phyloP scores from a whole-genome alignment of 73 alveolate species.

The Paramecium sonneborni region DNA sequence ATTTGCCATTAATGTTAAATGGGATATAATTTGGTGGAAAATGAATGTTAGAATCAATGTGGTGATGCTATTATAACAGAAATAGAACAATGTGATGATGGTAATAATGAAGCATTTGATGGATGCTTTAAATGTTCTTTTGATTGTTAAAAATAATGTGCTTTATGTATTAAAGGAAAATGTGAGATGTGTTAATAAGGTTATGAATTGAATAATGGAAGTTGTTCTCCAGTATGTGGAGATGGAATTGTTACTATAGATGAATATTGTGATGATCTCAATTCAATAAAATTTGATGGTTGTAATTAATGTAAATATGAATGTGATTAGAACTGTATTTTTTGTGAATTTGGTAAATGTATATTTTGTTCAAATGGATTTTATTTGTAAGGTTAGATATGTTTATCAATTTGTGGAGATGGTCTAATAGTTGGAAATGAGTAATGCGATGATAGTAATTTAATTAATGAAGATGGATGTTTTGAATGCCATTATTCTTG shows the following conservation, averaged over 20 bases:
- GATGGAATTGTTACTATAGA: slow-evolving; percentile 69
- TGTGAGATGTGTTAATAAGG: slow-evolving; percentile 20
- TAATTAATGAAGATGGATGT: slow-evolving; percentile 58
- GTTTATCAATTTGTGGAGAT: slow-evolving; percentile 53
- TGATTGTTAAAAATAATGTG: background rate
- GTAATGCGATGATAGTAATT: slow-evolving; percentile 54
- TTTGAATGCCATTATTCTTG: background rate
- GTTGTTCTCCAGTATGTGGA: slow-evolving; percentile 60
- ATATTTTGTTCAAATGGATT: background rate
- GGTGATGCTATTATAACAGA: background rate
- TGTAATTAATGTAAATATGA: slow-evolving; percentile 61
- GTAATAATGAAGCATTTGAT: slow-evolving; percentile 43
- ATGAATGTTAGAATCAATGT: background rate
- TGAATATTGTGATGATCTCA: slow-evolving; percentile 81
- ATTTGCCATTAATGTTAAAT: background rate
- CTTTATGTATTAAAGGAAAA: slow-evolving; percentile 57
- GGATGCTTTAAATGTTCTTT: slow-evolving; percentile 66
- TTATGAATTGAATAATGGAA: slow-evolving; percentile 50
- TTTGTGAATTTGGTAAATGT: background rate
- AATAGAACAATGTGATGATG: slow-evolving; percentile 48
- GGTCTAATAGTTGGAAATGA: background rate
- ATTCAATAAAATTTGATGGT: slow-evolving; percentile 71
- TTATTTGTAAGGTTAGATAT: background rate
- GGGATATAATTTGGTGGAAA: background rate
- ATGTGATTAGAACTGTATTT: background rate